Conservation (phyloP, 352 stramenopile species). For the Phytophthora nicotianae region DNA sequence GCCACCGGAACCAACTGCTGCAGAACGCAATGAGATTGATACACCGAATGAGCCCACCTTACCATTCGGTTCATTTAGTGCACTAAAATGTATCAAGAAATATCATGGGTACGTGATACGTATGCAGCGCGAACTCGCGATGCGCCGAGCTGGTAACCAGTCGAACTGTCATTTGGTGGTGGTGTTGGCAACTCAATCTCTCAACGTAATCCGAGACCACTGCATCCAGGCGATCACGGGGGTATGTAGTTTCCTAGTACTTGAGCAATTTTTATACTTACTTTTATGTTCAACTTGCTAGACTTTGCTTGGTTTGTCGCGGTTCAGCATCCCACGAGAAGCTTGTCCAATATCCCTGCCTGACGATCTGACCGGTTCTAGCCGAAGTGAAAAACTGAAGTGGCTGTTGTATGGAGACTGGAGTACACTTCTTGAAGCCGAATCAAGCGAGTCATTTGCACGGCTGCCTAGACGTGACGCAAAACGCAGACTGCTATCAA, state of each 20-base stretch:
- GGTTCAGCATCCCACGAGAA: constrained; percentile 44
- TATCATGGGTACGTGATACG: constrained; percentile 42
- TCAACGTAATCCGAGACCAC: constrained; percentile 55
- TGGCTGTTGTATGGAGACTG: constrained; percentile 74
- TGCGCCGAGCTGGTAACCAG: constrained; percentile 6
- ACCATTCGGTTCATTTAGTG: constrained; percentile 31
- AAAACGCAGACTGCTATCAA: constrained; percentile 40
- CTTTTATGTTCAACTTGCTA: constrained; percentile 18
- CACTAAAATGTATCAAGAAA: constrained; percentile 33
- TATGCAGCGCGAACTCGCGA: constrained; percentile 25
- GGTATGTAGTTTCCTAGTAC: constrained; percentile 35
- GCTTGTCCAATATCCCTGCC: constrained; percentile 42
- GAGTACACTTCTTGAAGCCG: constrained; percentile 28
- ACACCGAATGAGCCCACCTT: constrained; percentile 41
- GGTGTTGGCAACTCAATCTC: constrained; percentile 52
- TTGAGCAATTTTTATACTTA: neutral
- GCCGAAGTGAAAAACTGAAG: constrained; percentile 53
- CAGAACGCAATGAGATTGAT: constrained; percentile 46
- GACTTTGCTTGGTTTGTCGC: constrained; percentile 51
- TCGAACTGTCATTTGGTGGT: constrained; percentile 44
- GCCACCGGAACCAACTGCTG: constrained; percentile 30
- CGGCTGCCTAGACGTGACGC: constrained; percentile 33
- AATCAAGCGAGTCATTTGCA: constrained; percentile 14
- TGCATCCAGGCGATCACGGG: constrained; percentile 63
- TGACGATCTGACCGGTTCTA: constrained; percentile 37